Conservation (phyloP, 2,329 filamentous ascomycete genomes). For the Neophaeococcomyces mojaviensis region DNA sequence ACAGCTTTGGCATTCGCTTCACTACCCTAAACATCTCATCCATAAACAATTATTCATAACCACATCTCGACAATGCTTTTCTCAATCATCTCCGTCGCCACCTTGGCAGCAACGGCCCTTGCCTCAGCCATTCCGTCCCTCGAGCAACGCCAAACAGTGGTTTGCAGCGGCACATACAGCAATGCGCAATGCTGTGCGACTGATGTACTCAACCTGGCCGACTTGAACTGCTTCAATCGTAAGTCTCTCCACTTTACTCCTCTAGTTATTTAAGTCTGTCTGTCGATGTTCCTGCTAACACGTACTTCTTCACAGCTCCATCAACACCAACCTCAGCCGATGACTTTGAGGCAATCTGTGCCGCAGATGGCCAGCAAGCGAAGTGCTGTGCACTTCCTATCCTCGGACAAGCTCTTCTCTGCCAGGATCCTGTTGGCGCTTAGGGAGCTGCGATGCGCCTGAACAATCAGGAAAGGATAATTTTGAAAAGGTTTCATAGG, state of each 20-base stretch:
- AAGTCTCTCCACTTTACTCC: constrained; percentile 27
- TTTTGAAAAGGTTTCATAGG: no score
- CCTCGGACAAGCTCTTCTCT: constrained; percentile 1
- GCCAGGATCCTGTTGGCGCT: constrained; percentile 4
- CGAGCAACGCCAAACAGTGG: constrained; percentile 11
- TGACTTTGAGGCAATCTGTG: constrained; percentile 42
- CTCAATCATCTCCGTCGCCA: constrained; percentile 16
- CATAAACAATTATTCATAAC: no score
- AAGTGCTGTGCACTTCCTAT: constrained; percentile 53
- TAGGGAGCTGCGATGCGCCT: no score
- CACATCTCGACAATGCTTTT: constrained; percentile 23
- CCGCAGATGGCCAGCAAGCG: constrained; percentile 46
- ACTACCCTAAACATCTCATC: no score
- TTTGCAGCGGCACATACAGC: constrained; percentile 19
- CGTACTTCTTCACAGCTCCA: constrained; percentile 10
- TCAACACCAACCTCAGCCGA: constrained; percentile 32
- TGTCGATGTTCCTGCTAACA: background rate
- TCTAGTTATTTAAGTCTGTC: background rate
- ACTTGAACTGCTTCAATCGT: constrained; percentile 52
- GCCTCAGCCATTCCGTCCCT: constrained; percentile 20
- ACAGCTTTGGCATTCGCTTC: no score
- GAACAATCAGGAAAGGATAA: no score
- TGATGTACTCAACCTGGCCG: constrained; percentile 51
- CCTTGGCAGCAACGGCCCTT: constrained; percentile 12
- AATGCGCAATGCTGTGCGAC: constrained; percentile 54